Evolutionary conservation across 2,329 filamentous ascomycete species (phyloP), one percentile per base, ranked within the genome.

Genomic region (Hymenotorrendiella dingleyae): DNA sequence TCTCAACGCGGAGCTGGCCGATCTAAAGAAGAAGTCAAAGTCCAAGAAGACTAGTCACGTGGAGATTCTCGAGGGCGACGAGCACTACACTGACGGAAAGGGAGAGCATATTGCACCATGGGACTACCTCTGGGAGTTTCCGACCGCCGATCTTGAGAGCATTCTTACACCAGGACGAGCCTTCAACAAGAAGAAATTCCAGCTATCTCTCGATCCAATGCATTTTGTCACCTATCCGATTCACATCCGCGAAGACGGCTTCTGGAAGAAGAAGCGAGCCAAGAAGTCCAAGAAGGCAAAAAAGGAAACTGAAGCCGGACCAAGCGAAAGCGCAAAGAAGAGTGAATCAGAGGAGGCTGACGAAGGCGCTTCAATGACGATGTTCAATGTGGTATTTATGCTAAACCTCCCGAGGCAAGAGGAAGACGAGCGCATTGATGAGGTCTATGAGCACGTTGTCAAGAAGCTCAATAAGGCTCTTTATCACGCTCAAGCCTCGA

Each of bases 381-480:
- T 97, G 91, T 98, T 98, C 67, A 94, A 96, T 62, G 77, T 96
- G 9, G 89, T 97, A 19, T 97, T 97, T 62, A 86, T 95, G 38
- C 70, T 96, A 51, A 84, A 87, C 53, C 86, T 89, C 3, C 83
- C 82, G 37, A 79, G 82, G 40, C 72, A 90, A 43, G 86, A 95
- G 59, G 81, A 84, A 52, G 84, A 86, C 72, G 76, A 70, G 58
- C 70, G 77, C 10, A 70, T 94, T 34, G 77, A 84, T 32, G 86
- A 94, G 50, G 82, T 96, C 60, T 95, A 95, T 62, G 75, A 86
- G 41, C 86, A 95, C 61, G 83, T 97, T 28, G 84, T 90, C 50
- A 93, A 90, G 63, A 94, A 94, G 64, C 82, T 95, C 55, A 90
- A 89, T 60, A 94, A 91, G 67, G 87, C 86, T 3, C 78, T 95